These are phyloP conservation scores for Hericium alpestre DNA, from an alignment of 768 basidiomycete species.

Conservation along the genomic window DNA sequence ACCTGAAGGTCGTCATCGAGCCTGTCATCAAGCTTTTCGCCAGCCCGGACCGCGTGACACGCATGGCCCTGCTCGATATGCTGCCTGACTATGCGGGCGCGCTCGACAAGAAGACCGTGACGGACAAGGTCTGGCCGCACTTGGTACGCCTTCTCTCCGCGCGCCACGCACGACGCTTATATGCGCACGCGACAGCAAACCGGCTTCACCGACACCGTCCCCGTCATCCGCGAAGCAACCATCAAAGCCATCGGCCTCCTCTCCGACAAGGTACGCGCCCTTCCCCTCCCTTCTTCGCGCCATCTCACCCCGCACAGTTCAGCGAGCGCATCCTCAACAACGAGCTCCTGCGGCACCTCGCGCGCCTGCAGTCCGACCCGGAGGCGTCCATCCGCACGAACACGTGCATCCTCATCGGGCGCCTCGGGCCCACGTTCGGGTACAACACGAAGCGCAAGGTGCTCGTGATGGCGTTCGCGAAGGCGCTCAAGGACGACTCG, in stretches of 20 bases:
- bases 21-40: conserved; percentile 79
- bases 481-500: conserved; percentile 83
- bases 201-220: conserved; percentile 90
- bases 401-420: conserved; percentile 90
- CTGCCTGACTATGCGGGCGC: conserved; percentile 77
- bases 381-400: conserved; percentile 96
- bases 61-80: conserved; percentile 89
- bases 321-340: conserved; percentile 91
- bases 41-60: conserved; percentile 84
- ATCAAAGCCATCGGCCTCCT: conserved; percentile 78
- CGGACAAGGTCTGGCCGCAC: conserved; percentile 87
- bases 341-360: conserved; percentile 85
- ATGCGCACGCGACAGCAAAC: conserved; percentile 55
- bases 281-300: background rate
- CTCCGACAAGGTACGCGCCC: conserved; percentile 62
- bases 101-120: conserved; percentile 75
- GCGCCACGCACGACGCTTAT: background rate
- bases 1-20: conserved; percentile 52
- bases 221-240: conserved; percentile 89
- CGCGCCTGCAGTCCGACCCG: conserved; percentile 83
- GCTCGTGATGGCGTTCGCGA: conserved; percentile 88
- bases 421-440: conserved; percentile 76
- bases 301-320: conserved; percentile 37
- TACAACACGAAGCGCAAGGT: conserved; percentile 91
- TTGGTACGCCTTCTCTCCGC: conserved; percentile 41